Percentiles rank a stretch among this genome's conserved stretches.
Evolutionary conservation across 345 rosid genomes (phyloP).

Genomic region (Rhodamnia rubescens): DNA sequence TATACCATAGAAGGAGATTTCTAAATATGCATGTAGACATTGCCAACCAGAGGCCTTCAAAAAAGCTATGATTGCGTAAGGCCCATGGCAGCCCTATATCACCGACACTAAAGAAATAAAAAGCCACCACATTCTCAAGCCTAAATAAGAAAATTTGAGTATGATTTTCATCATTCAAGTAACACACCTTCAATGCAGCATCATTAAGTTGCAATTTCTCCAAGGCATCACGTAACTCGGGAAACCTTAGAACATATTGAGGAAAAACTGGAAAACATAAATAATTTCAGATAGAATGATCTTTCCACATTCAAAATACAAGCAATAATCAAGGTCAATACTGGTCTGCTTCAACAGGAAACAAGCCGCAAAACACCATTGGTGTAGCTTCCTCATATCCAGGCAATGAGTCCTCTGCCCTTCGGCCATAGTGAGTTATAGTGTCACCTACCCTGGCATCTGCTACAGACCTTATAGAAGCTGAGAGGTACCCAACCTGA

Average conservation of each 20-base stretch:
- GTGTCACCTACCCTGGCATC: constrained; percentile 99
- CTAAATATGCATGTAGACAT: not conserved
- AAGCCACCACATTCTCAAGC: not conserved
- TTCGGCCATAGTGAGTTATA: constrained; percentile 52
- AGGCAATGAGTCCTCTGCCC: constrained; percentile 68
- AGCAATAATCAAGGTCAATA: constrained; percentile 20
- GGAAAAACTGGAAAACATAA: constrained; percentile 5
- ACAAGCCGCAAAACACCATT: constrained; percentile 97
- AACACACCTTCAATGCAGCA: constrained; percentile 83
- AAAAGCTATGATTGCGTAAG: not conserved
- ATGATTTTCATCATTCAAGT: not conserved
- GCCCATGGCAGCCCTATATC: not conserved
- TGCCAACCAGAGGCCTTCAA: not conserved
- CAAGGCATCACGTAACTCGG: constrained; percentile 93
- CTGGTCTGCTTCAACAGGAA: constrained; percentile 99
- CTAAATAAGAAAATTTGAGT: not conserved
- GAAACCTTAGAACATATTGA: constrained; percentile 33
- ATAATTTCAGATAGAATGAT: not conserved
- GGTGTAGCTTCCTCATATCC: constrained; percentile 99
- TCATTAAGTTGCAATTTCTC: constrained; percentile 96
- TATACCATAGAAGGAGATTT: not conserved
- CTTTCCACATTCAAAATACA: not conserved
- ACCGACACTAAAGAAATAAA: not conserved
- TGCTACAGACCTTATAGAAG: constrained; percentile 89
- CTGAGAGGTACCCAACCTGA: constrained; percentile 95